Evolutionary conservation across 1,139 yeast species (phyloP), one percentile per base, ranked within the genome.

Genomic region (Yamadazyma buinensis): DNA sequence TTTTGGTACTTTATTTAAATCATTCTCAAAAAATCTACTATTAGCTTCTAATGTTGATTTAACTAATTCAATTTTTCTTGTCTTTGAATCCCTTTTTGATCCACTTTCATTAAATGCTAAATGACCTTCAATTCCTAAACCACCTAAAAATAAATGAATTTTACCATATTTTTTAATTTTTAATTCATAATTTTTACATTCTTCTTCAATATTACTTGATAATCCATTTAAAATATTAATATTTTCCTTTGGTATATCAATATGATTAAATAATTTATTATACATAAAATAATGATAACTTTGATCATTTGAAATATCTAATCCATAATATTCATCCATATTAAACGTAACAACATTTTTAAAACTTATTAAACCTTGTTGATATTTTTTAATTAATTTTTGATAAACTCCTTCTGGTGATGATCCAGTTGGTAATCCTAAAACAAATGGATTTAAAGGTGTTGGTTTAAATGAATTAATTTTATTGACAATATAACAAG

Each of bases 371-470:
- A 52, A 52, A 14, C 77, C 76, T 23, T 51, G 46, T 41, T 64
- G 63, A 55, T 75, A 61, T 10, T 75, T 72, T 35, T 61, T 58
- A 28, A 77, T 70, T 33, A 77, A 58, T 36, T 59, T 55, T 33
- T 67, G 61, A 48, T 77, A 77, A 7, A 77, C 73, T 3, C 74
- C 77, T 48, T 76, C 82, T 10, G 84, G 84, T 4, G 82, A 75
- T 5, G 83, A 77, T 1, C 84, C 84, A 1, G 84, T 78, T 22
- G 84, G 84, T 33, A 77, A 67, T 1, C 84, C 84, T 32, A 77
- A 52, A 2, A 78, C 79, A 53, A 75, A 78, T 5, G 83, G 83
- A 33, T 55, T 64, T 1, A 53, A 42, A 2, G 70, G 46, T 11
- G 79, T 64, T 10, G 84, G 81, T 2, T 42, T 49, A 43, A 75